These are phyloP conservation scores for Chrysosporium keratinophilum DNA, from an alignment of 2,329 filamentous ascomycete species.

Conservation along the genomic window DNA sequence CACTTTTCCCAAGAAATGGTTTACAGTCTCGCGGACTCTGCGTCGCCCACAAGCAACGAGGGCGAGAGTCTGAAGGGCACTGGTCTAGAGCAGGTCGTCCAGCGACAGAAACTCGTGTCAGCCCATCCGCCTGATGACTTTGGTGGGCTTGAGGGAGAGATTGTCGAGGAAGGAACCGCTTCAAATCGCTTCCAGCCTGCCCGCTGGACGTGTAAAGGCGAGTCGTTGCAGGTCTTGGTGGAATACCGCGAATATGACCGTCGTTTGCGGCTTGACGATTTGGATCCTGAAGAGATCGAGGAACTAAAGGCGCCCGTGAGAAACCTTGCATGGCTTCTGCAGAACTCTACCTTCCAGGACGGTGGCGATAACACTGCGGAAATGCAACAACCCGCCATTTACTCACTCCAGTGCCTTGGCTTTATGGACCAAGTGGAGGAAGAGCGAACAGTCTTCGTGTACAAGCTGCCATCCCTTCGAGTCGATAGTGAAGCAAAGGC, in stretches of 20 bases:
- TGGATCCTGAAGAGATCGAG: constrained; percentile 21
- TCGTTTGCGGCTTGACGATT: constrained; percentile 17
- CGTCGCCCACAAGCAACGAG: not conserved
- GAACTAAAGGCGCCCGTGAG: constrained; percentile 22
- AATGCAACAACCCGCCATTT: constrained; percentile 22
- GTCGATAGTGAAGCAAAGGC: not conserved
- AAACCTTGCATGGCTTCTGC: constrained; percentile 23
- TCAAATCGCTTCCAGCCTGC: constrained; percentile 20
- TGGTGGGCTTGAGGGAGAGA: constrained; percentile 17
- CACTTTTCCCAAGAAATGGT: constrained; percentile 23
- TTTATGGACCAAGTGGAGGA: constrained; percentile 21
- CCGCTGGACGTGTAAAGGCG: constrained; percentile 15
- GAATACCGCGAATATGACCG: constrained; percentile 24
- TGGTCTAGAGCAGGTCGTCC: constrained; percentile 21
- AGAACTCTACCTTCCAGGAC: constrained; percentile 21
- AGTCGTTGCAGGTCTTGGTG: constrained; percentile 18
- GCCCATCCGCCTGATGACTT: constrained; percentile 19
- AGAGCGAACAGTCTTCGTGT: constrained; percentile 22
- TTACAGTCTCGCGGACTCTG: constrained; percentile 11
- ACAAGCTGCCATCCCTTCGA: constrained; percentile 18
- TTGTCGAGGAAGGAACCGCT: constrained; percentile 18
- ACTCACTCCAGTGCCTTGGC: constrained; percentile 23
- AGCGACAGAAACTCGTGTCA: constrained; percentile 19
- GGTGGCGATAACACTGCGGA: constrained; percentile 3
- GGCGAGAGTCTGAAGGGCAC: constrained; percentile 18